These are phyloP conservation scores for Termitomyces sp. DNA, from an alignment of 768 basidiomycete genomes.

Conservation along the genomic window DNA sequence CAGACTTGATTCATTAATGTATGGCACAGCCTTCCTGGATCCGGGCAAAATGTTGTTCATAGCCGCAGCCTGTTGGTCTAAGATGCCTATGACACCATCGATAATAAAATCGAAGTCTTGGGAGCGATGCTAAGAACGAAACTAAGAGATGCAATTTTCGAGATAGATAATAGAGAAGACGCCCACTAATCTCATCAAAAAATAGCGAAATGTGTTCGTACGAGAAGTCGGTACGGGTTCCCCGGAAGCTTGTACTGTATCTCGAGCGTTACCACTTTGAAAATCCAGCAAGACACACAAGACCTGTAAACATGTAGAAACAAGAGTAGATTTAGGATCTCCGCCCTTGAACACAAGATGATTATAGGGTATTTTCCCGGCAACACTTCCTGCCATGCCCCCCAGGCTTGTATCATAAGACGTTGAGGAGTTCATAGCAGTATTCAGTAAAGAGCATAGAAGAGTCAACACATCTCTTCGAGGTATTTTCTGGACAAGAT, in stretches of 20 bases:
- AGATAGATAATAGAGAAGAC: background rate
- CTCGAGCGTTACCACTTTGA: constrained; percentile 70
- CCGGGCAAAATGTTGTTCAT: constrained; percentile 78
- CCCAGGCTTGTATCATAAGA: constrained; percentile 50
- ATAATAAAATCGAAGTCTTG: constrained; percentile 87
- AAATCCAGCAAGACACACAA: constrained; percentile 76
- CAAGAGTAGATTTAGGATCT: constrained; percentile 67
- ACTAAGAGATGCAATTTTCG: background rate
- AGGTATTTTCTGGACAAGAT: constrained; percentile 71
- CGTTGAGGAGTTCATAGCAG: constrained; percentile 67
- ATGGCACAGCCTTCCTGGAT: constrained; percentile 77
- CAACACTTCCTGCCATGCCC: constrained; percentile 68
- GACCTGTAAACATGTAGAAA: constrained; percentile 72
- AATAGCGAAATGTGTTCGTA: constrained; percentile 90
- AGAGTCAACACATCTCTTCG: constrained; percentile 86
- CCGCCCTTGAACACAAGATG: constrained; percentile 90
- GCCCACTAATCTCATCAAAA: constrained; percentile 81
- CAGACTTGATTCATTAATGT: constrained; percentile 79
- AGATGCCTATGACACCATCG: constrained; percentile 59
- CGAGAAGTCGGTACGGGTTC: constrained; percentile 54
- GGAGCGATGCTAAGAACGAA: constrained; percentile 66
- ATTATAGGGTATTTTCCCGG: constrained; percentile 82
- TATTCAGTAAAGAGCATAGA: constrained; percentile 91
- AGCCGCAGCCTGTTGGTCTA: constrained; percentile 73
- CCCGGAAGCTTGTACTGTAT: constrained; percentile 34